These are phyloP conservation scores for Hordeum pubiflorum DNA, from an alignment of 202 grass and related monocot genomes.

Conservation along the genomic window DNA sequence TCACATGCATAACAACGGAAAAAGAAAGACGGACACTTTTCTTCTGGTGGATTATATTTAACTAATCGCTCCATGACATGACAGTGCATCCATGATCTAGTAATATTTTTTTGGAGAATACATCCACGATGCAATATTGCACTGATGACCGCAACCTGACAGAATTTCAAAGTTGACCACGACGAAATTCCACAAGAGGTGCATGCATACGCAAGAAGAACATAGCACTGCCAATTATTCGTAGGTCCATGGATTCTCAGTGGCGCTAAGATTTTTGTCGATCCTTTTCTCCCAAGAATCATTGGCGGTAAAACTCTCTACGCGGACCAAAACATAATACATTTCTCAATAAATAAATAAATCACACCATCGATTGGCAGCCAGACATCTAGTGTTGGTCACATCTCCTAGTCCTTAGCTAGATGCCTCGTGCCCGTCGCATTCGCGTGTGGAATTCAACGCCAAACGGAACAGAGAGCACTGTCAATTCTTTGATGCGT, in stretches of 20 bases:
- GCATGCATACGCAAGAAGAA: conserved; percentile 10
- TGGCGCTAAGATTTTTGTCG: conserved; percentile 10
- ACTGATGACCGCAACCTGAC: not conserved
- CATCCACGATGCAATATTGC: not conserved
- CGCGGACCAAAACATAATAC: conserved; percentile 6
- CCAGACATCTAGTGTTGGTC: not conserved
- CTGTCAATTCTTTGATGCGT: not conserved
- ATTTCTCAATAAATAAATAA: too few relatives aligned
- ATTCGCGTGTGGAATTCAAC: not conserved
- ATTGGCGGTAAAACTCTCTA: conserved; percentile 13
- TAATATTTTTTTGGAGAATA: not conserved
- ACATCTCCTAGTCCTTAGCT: not conserved
- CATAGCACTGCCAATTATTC: conserved; percentile 18
- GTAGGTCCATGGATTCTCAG: conserved; percentile 13
- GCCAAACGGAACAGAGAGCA: not conserved
- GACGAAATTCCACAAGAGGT: not conserved
- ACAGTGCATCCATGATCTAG: not conserved
- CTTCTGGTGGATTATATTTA: not conserved
- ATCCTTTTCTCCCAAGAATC: not conserved
- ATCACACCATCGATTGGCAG: not conserved
- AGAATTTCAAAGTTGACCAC: not conserved
- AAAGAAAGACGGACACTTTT: not conserved
- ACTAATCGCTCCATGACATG: not conserved
- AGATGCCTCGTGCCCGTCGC: not conserved
- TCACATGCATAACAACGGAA: not conserved